phyloP scores from a whole-genome alignment of 768 basidiomycete species.

The Leucocoprinus sp. region DNA sequence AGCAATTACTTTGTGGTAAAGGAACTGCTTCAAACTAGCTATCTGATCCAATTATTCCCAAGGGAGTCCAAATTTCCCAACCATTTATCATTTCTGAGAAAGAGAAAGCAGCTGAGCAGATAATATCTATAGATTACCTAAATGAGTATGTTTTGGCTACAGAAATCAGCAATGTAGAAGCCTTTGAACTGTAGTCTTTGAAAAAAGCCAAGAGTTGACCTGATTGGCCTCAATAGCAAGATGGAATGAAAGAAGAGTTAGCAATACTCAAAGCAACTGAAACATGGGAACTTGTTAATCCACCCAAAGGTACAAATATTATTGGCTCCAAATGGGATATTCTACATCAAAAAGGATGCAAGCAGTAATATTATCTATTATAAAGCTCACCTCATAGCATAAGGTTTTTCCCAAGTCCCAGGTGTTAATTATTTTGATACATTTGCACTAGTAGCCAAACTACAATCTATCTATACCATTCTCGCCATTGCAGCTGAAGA shows the following conservation, averaged over 20 bases:
- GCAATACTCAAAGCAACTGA: conserved; percentile 16
- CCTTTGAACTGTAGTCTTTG: conserved; percentile 14
- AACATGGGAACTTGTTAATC: conserved; percentile 22
- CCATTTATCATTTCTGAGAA: not conserved
- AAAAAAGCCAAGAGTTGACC: conserved; percentile 14
- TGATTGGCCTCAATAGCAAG: conserved; percentile 19
- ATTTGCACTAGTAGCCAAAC: conserved; percentile 20
- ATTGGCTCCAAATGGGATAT: conserved; percentile 20
- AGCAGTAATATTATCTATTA: conserved; percentile 15
- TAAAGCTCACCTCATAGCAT: conserved; percentile 21
- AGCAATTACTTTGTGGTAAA: too few species aligned
- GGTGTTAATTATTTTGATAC: conserved; percentile 31
- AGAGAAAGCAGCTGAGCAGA: not conserved
- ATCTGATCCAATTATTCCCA: too few species aligned
- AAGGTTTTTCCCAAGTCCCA: conserved; percentile 32
- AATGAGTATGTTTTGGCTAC: not conserved
- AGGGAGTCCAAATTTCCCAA: too few species aligned
- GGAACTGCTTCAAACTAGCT: too few species aligned
- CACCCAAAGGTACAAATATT: conserved; percentile 16
- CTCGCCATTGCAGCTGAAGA: conserved; percentile 25
- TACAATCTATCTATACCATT: conserved; percentile 19
- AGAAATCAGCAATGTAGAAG: conserved; percentile 11
- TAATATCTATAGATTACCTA: not conserved
- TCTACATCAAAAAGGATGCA: conserved; percentile 17
- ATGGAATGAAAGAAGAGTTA: conserved; percentile 24